phyloP scores from a whole-genome alignment of 805 yeast species.

The Hanseniaspora jakobsenii region DNA sequence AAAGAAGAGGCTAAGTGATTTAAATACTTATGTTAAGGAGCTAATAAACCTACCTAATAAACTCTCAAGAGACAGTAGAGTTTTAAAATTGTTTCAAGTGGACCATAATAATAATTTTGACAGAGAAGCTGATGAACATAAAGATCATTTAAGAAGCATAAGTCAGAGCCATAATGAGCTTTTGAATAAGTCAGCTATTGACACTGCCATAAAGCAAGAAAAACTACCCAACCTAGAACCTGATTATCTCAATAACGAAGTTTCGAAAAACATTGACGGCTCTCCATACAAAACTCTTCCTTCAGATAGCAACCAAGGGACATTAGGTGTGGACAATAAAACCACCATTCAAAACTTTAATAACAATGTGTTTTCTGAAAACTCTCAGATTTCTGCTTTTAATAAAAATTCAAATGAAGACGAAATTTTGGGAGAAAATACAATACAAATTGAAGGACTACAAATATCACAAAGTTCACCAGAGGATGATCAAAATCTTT shows the following conservation, averaged over 20 bases:
- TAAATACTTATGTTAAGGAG: conserved; percentile 45
- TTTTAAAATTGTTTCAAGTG: conserved; percentile 57
- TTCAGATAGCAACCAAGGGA: conserved; percentile 17
- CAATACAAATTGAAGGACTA: background rate
- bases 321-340: conserved; percentile 4
- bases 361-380: too few species aligned
- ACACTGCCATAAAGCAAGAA: background rate
- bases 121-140: background rate
- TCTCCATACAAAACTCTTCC: background rate
- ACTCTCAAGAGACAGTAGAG: conserved; percentile 58
- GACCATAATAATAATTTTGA: conserved; percentile 24
- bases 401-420: background rate
- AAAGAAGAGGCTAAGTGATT: conserved; percentile 40
- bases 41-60: conserved; percentile 63
- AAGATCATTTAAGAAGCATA: conserved; percentile 9
- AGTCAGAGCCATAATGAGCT: conserved; percentile 3
- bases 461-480: background rate
- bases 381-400: too few species aligned
- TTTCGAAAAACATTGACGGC: background rate
- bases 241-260: background rate
- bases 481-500: background rate
- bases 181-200: background rate
- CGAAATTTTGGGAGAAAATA: background rate
- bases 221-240: background rate
- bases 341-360: too few species aligned